Evolutionary conservation across 768 basidiomycete genomes (phyloP).

Genomic region (Basidioascus undulatus): DNA sequence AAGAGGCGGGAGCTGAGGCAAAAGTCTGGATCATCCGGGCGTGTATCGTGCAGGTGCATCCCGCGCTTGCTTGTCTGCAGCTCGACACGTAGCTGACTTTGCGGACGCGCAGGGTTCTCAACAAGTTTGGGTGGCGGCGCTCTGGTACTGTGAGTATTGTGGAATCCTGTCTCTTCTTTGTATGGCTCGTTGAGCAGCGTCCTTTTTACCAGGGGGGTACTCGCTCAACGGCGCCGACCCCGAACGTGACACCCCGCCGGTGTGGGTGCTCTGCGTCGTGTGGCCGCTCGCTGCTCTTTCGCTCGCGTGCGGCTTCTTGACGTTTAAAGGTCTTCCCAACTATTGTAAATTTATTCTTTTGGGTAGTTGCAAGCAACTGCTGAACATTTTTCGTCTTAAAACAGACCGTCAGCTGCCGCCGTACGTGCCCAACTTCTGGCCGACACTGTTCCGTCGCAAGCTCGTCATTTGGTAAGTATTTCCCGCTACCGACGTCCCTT

Average conservation of each 20-base stretch:
- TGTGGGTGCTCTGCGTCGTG: slow-evolving; percentile 56
- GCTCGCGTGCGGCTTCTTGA: slow-evolving; percentile 52
- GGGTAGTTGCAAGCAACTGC: background rate
- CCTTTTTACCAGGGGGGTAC: no score
- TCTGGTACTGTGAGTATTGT: slow-evolving; percentile 99
- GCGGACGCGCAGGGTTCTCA: slow-evolving; percentile 90
- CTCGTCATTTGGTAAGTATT: slow-evolving; percentile 50
- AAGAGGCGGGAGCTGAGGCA: slow-evolving; percentile 90
- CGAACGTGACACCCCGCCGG: slow-evolving; percentile 36
- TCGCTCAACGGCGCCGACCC: slow-evolving; percentile 31
- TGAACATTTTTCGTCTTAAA: slow-evolving; percentile 25
- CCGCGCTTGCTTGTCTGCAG: no score
- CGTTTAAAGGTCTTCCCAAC: slow-evolving; percentile 73
- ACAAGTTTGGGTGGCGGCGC: slow-evolving; percentile 80
- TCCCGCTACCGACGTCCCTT: no score
- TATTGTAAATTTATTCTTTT: slow-evolving; percentile 19
- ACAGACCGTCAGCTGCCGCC: slow-evolving; percentile 76
- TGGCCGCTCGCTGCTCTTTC: slow-evolving; percentile 63
- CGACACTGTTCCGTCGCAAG: slow-evolving; percentile 68
- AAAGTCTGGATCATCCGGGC: slow-evolving; percentile 83
- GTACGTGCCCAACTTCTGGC: slow-evolving; percentile 78
- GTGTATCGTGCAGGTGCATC: slow-evolving; percentile 74
- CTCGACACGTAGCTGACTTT: no score
- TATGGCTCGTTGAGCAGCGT: no score
- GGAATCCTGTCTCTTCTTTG: no score